Evolutionary conservation across 2,329 filamentous ascomycete species (phyloP), one percentile per base, ranked within the genome.

Genomic region (Kalaharituber pfeilii): DNA sequence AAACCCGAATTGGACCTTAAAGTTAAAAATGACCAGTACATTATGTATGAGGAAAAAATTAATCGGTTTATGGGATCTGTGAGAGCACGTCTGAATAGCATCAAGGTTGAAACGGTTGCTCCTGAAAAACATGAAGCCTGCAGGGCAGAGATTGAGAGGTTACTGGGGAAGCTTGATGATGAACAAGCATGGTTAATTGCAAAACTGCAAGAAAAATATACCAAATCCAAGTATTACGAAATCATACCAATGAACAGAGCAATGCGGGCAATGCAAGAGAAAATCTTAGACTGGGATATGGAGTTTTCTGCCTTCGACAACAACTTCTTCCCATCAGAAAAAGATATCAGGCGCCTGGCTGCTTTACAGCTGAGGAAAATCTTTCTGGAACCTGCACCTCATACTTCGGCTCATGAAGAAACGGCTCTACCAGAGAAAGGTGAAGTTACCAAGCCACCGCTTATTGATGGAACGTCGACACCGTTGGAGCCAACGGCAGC

Each of bases 141-240:
- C 70, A 83, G 80, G 62, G 74, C 77, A 8, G 86, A 94, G 66
- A 80, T 96, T 28, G 88, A 94, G 49, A 73, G 74, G 47, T 71
- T 98, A 50, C 78, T 75, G 30, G 84, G 82, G 64, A 85, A 82
- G 61, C 85, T 85, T 0, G 83, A 87, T 56, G 86, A 94, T 33
- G 89, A 98, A 59, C 83, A 94, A 62, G 71, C 76, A 3, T 73
- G 76, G 53, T 72, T 96, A 52, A 74, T 87, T 51, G 77, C 77
- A 52, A 84, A 86, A 58, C 73, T 98, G 8, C 87, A 95, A 66
- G 81, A 88, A 29, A 86, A 85, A 58, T 98, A 98, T 66, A 87
- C 91, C 71, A 81, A 81, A 59, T 94, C 88, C 1, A 88, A 86
- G 65, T 96, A 96, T 66, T 98, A 94, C 71, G 91, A 98, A 68